Evolutionary conservation across 2,329 filamentous ascomycete species (phyloP), one percentile per base, ranked within the genome.

Genomic region (Huntiella decipiens): DNA sequence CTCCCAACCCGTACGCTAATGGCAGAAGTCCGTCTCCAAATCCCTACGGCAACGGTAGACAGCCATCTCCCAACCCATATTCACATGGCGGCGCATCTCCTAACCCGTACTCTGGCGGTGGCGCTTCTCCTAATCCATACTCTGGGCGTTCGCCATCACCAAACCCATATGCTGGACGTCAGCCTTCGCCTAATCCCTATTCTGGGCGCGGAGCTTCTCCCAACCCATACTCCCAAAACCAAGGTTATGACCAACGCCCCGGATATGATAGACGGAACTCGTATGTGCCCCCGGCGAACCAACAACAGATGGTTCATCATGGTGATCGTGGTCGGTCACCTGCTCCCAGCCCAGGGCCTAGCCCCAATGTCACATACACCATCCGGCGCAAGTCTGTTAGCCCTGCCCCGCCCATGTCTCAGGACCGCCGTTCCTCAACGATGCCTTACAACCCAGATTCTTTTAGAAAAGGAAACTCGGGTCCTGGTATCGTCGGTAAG

Each of bases 391-490:
- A 87, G 58, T 85, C 81, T 1, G 73, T 86, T 31, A 85, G 80
- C 54, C 79, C 82, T 2, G 71, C 73, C 1, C 80, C 81, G 51
- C 70, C 58, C 16, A 66, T 58, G 58, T 38, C 61, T 45, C 66
- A 63, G 40, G 58, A 63, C 40, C 66, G 73, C 48, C 63, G 71
- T 43, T 54, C 73, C 4, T 80, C 78, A 2, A 71, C 69, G 12
- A 61, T 81, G 3, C 81, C 81, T 0, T 88, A 84, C 54, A 74
- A 77, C 0, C 82, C 82, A 0, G 82, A 87, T 56, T 79, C 75
- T 32, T 87, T 84, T 56, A 76, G 85, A 54, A 68, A 13, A n/a
- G 13, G 16, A 10, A 28, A 19, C 16, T 39, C 38, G 12, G 17
- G 38, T 19, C 15, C 15, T 39, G 38, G 16, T 11, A 22, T 39